Evolutionary conservation across 257 asterid genomes (phyloP).

Genomic region (Mitragyna speciosa): DNA sequence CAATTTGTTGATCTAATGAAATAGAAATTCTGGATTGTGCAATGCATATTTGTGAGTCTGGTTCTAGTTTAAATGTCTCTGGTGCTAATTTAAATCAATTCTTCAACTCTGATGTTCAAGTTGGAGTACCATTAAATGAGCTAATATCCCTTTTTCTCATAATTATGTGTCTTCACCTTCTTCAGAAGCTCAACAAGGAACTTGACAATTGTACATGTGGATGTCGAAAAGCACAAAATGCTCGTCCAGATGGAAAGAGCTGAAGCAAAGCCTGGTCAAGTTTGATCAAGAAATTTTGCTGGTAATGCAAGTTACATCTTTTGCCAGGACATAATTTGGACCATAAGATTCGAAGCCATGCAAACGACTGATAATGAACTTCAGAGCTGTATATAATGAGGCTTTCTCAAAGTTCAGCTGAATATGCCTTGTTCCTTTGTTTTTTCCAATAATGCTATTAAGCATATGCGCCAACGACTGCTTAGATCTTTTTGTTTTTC

Average conservation of each 20-base stretch:
- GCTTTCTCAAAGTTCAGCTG: conserved; percentile 3
- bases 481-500: not conserved
- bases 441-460: not conserved
- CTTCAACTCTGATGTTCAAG: not conserved
- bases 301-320: not conserved
- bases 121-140: not conserved
- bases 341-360: not conserved
- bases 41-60: not conserved
- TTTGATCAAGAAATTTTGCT: not conserved
- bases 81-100: not conserved
- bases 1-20: not conserved
- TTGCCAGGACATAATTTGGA: not conserved
- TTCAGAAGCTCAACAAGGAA: conserved; percentile 67
- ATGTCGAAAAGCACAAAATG: conserved; percentile 39
- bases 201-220: conserved; percentile 80
- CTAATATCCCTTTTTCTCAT: not conserved
- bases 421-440: not conserved
- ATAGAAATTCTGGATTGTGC: not conserved
- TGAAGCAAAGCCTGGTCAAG: not conserved
- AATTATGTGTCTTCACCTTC: not conserved
- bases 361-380: not conserved
- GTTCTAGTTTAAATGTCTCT: not conserved
- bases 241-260: conserved; percentile 8
- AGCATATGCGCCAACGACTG: not conserved
- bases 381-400: conserved; percentile 9